phyloP scores from a whole-genome alignment of 2,329 filamentous ascomycete species.

The Ceratocystis eucalypticola region DNA sequence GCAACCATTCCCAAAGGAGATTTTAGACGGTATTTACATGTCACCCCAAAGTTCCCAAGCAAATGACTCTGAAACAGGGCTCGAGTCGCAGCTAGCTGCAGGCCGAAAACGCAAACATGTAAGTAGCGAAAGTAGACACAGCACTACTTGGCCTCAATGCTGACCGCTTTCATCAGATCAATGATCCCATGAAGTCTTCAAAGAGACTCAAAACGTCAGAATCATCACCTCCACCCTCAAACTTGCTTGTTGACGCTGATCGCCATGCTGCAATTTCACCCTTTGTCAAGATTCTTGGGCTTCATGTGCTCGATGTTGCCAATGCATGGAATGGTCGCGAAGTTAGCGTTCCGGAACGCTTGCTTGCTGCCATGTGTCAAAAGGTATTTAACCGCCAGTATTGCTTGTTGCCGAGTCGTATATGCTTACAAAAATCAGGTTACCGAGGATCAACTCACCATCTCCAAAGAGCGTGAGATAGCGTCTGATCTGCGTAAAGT shows the following conservation, averaged over 20 bases:
- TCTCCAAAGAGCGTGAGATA: constrained; percentile 27
- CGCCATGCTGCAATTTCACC: constrained; percentile 14
- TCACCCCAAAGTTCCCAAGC: constrained; percentile 25
- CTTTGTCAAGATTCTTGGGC: constrained; percentile 18
- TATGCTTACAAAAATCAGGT: constrained; percentile 17
- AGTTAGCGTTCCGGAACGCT: constrained; percentile 9
- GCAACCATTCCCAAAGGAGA: constrained; percentile 33
- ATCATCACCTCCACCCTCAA: background rate
- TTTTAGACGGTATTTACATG: constrained; percentile 36
- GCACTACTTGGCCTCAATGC: background rate
- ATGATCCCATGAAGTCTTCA: constrained; percentile 8
- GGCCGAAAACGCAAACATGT: constrained; percentile 36
- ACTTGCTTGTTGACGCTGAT: constrained; percentile 17
- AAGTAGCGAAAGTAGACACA: constrained; percentile 22
- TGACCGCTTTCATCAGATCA: constrained; percentile 2
- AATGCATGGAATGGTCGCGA: constrained; percentile 13
- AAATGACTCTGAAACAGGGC: background rate
- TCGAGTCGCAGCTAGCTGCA: constrained; percentile 7
- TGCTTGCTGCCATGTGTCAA: constrained; percentile 17
- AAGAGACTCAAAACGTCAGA: constrained; percentile 15
- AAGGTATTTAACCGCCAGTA: constrained; percentile 14
- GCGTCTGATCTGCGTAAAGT: constrained; percentile 27
- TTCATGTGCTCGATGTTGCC: constrained; percentile 13
- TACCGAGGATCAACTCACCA: constrained; percentile 31
- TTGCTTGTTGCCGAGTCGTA: background rate